phyloP scores from a whole-genome alignment of 1,139 yeast species.

The Saccharomyces hybrid region DNA sequence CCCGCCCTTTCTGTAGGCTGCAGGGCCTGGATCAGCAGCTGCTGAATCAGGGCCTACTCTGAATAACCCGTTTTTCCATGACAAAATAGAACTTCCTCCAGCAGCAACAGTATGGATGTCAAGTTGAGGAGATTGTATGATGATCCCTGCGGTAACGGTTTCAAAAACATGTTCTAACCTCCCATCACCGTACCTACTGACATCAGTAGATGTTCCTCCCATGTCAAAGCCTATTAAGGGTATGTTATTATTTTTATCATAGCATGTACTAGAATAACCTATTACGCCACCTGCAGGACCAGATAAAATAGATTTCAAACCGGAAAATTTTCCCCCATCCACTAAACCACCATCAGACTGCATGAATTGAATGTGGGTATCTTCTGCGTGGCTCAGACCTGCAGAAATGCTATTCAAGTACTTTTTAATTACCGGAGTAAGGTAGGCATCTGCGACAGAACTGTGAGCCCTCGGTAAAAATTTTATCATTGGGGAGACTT shows the following conservation, averaged over 20 bases:
- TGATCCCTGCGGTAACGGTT: slow-evolving; percentile 49
- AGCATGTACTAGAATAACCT: slow-evolving; percentile 48
- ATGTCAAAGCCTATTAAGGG: slow-evolving; percentile 53
- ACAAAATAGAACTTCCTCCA: slow-evolving; percentile 51
- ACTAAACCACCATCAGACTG: slow-evolving; percentile 57
- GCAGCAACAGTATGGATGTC: slow-evolving; percentile 56
- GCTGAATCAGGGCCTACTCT: slow-evolving; percentile 57
- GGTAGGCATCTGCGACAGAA: slow-evolving; percentile 67
- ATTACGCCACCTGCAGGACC: slow-evolving; percentile 64
- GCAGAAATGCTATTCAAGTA: slow-evolving; percentile 48
- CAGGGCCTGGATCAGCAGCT: slow-evolving; percentile 57
- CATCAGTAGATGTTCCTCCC: slow-evolving; percentile 61
- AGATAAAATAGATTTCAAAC: slow-evolving; percentile 46
- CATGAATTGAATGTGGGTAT: slow-evolving; percentile 44
- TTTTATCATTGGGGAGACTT: slow-evolving; percentile 68
- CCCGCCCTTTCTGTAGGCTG: slow-evolving; percentile 52
- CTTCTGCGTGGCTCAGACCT: slow-evolving; percentile 48
- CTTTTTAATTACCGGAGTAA: too few species aligned
- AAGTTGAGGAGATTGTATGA: slow-evolving; percentile 50
- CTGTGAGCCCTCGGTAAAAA: slow-evolving; percentile 65
- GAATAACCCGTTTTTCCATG: slow-evolving; percentile 48
- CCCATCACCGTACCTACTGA: slow-evolving; percentile 41
- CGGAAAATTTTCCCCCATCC: slow-evolving; percentile 42
- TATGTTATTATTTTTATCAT: slow-evolving; percentile 35
- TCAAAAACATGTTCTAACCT: slow-evolving; percentile 49